Conservation (phyloP, 2,329 filamentous ascomycete genomes). For the Fusarium nygamai region DNA sequence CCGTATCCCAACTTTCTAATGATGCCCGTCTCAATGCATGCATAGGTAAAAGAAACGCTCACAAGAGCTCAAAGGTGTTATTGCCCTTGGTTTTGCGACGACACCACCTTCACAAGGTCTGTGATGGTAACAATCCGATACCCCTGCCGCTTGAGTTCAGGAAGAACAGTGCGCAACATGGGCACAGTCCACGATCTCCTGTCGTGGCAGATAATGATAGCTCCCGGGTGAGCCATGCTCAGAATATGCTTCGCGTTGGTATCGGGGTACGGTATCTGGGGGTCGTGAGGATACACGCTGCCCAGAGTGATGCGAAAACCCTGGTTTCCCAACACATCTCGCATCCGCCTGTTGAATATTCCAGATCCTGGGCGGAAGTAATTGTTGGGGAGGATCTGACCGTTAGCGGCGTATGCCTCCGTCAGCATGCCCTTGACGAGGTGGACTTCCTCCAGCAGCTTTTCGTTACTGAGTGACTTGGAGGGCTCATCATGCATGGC, state of each 20-base stretch:
- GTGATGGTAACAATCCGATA: slow-evolving; percentile 79
- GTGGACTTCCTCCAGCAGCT: slow-evolving; percentile 71
- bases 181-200: slow-evolving; percentile 82
- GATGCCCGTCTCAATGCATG: neutral
- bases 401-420: slow-evolving; percentile 63
- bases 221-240: slow-evolving; percentile 80
- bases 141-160: slow-evolving; percentile 74
- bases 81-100: slow-evolving; percentile 40
- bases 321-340: slow-evolving; percentile 65
- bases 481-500: slow-evolving; percentile 89
- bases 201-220: slow-evolving; percentile 88
- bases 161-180: slow-evolving; percentile 79
- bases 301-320: slow-evolving; percentile 82
- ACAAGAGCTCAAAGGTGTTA: neutral
- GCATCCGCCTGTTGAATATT: slow-evolving; percentile 80
- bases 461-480: slow-evolving; percentile 64
- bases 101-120: slow-evolving; percentile 63
- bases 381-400: slow-evolving; percentile 58
- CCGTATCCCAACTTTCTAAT: neutral
- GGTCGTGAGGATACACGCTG: slow-evolving; percentile 88
- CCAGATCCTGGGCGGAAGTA: slow-evolving; percentile 89
- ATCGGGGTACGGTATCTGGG: slow-evolving; percentile 76
- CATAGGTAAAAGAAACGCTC: neutral
- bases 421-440: slow-evolving; percentile 71
- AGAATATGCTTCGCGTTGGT: slow-evolving; percentile 83